Conservation (phyloP, 1,284 basidiomycete genomes). For the Mycosarcoma mackinlayi region DNA sequence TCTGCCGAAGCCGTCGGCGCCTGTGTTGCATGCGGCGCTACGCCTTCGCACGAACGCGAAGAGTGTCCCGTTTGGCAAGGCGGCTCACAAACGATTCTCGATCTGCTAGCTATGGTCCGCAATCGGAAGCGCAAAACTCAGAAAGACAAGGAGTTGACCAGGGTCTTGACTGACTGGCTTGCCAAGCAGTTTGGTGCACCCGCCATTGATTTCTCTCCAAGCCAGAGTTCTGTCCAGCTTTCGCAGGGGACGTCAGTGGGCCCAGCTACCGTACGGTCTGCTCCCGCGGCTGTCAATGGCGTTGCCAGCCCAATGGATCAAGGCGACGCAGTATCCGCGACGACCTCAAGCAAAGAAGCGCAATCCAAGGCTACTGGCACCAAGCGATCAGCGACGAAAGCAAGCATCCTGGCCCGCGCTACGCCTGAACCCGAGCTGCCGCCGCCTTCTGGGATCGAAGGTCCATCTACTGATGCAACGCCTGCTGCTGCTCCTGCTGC, state of each 20-base stretch:
- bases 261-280: not conserved
- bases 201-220: constrained; percentile 3
- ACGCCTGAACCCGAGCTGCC: constrained; percentile 23
- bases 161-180: constrained; percentile 14
- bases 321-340: not conserved
- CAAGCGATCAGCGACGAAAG: constrained; percentile 12
- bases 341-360: constrained; percentile 1
- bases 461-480: not conserved
- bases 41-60: constrained; percentile 20
- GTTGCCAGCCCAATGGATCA: not conserved
- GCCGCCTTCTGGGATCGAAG: constrained; percentile 30
- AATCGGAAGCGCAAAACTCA: constrained; percentile 22
- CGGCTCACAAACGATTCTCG: constrained; percentile 31
- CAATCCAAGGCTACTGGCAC: constrained; percentile 6
- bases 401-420: constrained; percentile 2
- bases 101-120: constrained; percentile 22
- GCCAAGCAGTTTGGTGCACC: constrained; percentile 15
- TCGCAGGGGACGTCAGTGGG: constrained; percentile 3
- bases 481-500: not conserved
- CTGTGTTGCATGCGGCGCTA: constrained; percentile 22
- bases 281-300: not conserved
- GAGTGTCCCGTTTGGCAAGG: constrained; percentile 22
- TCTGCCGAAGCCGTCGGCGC: not conserved
- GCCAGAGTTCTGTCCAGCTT: constrained; percentile 6
- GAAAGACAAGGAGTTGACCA: constrained; percentile 22